Base-by-base conservation (phyloP, 352 stramenopile genomes). In the Pythium diclinum region DNA sequence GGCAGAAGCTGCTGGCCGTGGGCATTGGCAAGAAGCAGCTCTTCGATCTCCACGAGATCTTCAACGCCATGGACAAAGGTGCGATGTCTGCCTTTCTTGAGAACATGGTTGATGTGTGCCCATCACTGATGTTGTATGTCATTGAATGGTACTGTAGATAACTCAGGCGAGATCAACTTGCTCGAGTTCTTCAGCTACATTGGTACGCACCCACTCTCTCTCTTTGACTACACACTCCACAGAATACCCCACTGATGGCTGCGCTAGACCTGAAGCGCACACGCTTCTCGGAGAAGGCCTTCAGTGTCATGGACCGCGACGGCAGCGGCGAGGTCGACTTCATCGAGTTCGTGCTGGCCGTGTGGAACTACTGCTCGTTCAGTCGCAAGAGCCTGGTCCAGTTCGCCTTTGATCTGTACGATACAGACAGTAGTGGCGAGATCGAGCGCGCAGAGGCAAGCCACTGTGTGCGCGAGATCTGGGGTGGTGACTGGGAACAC, bases 341-440 rank as follows among this genome's bases (percentile, higher is more conserved):
- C 51, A 67, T 89, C 48, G 82, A 91, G 65, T 91, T 89, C 59
- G 82, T 91, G 33, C 56, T 89, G 56, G 73, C 78, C n/a, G 71
- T 91, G 60, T 89, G 80, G 82, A 88, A 91, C 67, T 89, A 89
- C 55, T 91, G 82, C 69, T 87, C 79, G n/a, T 89, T 89, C 62
- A 87, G 65, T 38, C 70, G 81, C 48, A 48, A 71, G 38, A 83
- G 75, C 25, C 79, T 92, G 38, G 75, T 89, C 54, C 74, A 73
- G 10, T 92, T 88, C 56, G 78, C 83, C 2, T 92, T 89, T 56
- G 80, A 89, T 62, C 67, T 92, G 8, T 92, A 92, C 65, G 81
- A 92, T 36, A 58, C 77, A 3, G 83, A 92, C 65, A 68, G 79
- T 6, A 89, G 78, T 23, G 81, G 83, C 38, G 75, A 89, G 65